Evolutionary conservation across 805 yeast species (phyloP).

Genomic region (Barnettozyma siamensis): DNA sequence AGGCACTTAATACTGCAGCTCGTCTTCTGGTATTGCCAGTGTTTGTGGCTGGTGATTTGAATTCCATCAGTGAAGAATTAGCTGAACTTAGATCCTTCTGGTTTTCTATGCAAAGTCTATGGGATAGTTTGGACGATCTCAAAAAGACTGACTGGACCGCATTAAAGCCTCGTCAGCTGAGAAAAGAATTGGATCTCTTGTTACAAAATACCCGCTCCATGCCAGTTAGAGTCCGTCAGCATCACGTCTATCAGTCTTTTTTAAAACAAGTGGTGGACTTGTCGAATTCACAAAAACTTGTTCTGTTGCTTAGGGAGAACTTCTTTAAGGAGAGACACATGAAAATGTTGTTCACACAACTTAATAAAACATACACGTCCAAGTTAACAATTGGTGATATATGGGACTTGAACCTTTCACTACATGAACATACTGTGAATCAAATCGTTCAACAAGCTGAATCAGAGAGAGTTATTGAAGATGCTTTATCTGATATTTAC

Average conservation of each 20-base stretch:
- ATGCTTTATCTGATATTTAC: constrained; percentile 44
- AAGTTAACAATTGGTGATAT: constrained; percentile 36
- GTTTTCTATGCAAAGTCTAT: constrained; percentile 50
- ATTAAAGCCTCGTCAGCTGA: constrained; percentile 38
- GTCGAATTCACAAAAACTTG: constrained; percentile 23
- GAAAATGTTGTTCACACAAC: constrained; percentile 37
- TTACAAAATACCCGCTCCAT: constrained; percentile 40
- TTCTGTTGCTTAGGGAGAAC: constrained; percentile 45
- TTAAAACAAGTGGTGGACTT: constrained; percentile 37
- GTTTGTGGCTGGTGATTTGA: constrained; percentile 25
- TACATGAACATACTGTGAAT: constrained; percentile 42
- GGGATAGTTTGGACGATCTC: constrained; percentile 40
- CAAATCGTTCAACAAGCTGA: constrained; percentile 56
- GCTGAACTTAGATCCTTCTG: constrained; percentile 56
- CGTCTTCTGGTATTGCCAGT: constrained; percentile 30
- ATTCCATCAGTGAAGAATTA: constrained; percentile 41
- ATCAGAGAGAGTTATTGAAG: constrained; percentile 64
- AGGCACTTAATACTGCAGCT: constrained; percentile 26
- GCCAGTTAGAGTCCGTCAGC: constrained; percentile 57
- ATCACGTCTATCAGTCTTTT: constrained; percentile 61
- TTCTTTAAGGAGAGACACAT: constrained; percentile 65
- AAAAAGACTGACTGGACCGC: constrained; percentile 43
- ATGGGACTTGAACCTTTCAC: constrained; percentile 46
- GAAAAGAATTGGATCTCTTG: constrained; percentile 46
- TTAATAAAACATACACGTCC: constrained; percentile 17